Evolutionary conservation across 257 asterid genomes (phyloP).

Genomic region (Gynochthodes officinalis): DNA sequence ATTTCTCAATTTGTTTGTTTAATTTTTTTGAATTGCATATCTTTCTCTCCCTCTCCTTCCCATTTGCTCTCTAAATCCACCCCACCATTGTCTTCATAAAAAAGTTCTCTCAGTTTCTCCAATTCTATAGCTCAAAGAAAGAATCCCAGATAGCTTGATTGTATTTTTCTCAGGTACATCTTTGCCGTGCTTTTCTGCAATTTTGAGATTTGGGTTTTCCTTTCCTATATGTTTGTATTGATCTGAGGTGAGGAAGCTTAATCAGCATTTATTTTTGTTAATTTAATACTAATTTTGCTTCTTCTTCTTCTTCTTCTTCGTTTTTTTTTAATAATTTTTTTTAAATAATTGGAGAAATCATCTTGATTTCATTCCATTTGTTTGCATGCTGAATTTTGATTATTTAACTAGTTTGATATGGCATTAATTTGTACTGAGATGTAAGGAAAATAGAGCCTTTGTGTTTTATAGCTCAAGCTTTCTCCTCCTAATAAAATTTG

Average conservation of each 20-base stretch:
- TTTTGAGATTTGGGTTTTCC: neutral
- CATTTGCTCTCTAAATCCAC: conserved; percentile 41
- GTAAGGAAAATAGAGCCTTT: neutral
- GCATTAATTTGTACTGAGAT: neutral
- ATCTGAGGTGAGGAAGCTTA: conserved; percentile 12
- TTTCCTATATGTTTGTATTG: conserved; percentile 1
- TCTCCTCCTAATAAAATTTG: conserved; percentile 1
- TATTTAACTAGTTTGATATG: conserved; percentile 15
- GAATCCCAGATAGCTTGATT: conserved; percentile 2
- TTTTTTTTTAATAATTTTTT: no score
- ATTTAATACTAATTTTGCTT: neutral
- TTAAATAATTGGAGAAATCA: conserved; percentile 2
- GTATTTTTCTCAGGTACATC: conserved; percentile 14
- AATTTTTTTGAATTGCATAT: no score
- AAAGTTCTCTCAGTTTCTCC: conserved; percentile 8
- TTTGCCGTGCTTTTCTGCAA: conserved; percentile 6
- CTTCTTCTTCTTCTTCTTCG: no score
- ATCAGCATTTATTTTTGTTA: neutral
- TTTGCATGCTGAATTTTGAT: conserved; percentile 1
- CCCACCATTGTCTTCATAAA: conserved; percentile 12
- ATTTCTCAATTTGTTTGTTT: no score
- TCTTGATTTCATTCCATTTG: neutral
- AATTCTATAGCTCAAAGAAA: neutral
- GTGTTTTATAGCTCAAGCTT: neutral
- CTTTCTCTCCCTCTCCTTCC: conserved; percentile 22